phyloP scores from a whole-genome alignment of 306 rosid species.

The Coriaria nepalensis region DNA sequence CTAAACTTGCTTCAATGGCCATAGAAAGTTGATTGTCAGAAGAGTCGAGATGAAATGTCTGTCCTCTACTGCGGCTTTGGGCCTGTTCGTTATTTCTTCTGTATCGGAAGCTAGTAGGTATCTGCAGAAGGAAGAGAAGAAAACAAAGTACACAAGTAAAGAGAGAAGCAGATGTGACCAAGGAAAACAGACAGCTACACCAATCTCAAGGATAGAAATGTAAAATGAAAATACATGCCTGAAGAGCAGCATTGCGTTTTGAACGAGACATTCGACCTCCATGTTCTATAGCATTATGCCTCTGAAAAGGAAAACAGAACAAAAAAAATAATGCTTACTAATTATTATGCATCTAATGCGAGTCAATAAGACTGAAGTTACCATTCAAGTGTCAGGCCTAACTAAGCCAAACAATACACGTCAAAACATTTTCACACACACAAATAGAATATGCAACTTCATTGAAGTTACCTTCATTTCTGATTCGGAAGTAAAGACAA shows the following conservation, averaged over 20 bases:
- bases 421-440: constrained; percentile 1
- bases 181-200: background rate
- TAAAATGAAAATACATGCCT: constrained; percentile 26
- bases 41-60: constrained; percentile 46
- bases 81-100: constrained; percentile 54
- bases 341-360: constrained; percentile 1
- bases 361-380: background rate
- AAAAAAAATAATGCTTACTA: background rate
- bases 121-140: constrained; percentile 29
- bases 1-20: constrained; percentile 83
- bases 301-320: constrained; percentile 30
- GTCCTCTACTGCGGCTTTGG: constrained; percentile 52
- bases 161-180: background rate
- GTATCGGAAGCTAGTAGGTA: constrained; percentile 80
- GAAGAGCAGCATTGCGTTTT: constrained; percentile 91
- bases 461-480: constrained; percentile 72
- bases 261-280: constrained; percentile 95
- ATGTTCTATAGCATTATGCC: constrained; percentile 81
- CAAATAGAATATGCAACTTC: too few species aligned
- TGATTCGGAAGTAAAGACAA: constrained; percentile 69
- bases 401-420: background rate
- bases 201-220: background rate
- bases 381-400: background rate
- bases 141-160: constrained; percentile 7
- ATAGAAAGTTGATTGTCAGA: constrained; percentile 63